Evolutionary conservation across 208 protist species (phyloP).

Genomic region (Wallacemonas sp.): DNA sequence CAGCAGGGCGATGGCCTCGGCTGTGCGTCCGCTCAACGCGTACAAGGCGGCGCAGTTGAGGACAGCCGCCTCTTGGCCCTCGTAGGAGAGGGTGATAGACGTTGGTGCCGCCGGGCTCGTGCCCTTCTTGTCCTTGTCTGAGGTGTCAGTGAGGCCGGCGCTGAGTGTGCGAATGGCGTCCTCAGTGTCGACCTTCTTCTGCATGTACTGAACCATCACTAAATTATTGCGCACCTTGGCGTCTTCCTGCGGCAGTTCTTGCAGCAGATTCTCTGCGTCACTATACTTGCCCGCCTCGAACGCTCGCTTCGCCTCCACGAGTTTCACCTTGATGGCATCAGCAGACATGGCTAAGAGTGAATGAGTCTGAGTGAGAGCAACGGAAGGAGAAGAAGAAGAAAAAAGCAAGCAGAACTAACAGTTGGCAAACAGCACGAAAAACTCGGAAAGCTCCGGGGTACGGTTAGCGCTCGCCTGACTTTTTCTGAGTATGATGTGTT

Average conservation of each 20-base stretch:
- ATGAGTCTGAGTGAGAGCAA: background rate
- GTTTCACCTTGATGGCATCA: conserved; percentile 34
- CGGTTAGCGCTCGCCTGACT: too few relatives aligned
- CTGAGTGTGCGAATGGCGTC: conserved; percentile 41
- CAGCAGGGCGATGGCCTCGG: conserved; percentile 67
- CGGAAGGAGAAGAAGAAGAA: background rate
- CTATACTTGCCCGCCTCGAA: conserved; percentile 75
- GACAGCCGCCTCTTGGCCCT: conserved; percentile 78
- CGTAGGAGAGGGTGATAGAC: conserved; percentile 60
- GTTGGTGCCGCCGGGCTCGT: background rate
- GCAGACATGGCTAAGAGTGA: conserved; percentile 7
- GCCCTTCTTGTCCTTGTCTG: conserved; percentile 22
- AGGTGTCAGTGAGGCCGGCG: conserved; percentile 20
- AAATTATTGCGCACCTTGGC: conserved; percentile 84
- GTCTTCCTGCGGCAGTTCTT: conserved; percentile 68
- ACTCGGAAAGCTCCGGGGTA: too few relatives aligned
- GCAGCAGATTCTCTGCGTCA: conserved; percentile 62
- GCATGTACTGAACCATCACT: conserved; percentile 67
- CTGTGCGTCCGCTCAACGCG: conserved; percentile 59
- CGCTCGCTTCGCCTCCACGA: conserved; percentile 60
- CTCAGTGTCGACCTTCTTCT: conserved; percentile 52
- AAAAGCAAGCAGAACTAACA: background rate
- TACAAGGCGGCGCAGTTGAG: conserved; percentile 79
- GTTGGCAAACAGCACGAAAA: too few relatives aligned
- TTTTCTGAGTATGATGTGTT: too few relatives aligned